These are phyloP conservation scores for Spizellomyces sp. DNA, from an alignment of 192 early-diverging fungal species.

Conservation along the genomic window DNA sequence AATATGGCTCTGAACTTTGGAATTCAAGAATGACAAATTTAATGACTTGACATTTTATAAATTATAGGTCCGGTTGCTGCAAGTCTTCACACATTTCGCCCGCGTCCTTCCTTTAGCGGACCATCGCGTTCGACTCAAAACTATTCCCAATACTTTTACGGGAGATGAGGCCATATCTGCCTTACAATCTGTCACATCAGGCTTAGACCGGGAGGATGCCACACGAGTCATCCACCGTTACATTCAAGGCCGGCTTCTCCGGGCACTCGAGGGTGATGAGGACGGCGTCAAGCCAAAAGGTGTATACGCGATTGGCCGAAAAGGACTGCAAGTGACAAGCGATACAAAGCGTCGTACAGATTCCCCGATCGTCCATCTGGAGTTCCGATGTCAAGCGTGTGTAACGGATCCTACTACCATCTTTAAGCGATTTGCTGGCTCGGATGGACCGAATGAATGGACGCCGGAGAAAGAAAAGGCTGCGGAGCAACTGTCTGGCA, in stretches of 20 bases:
- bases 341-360: neutral
- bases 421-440: conserved; percentile 13
- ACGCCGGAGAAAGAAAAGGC: conserved; percentile 9
- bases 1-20: too few species aligned
- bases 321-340: neutral
- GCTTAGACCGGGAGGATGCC: neutral
- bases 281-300: neutral
- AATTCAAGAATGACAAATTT: too few species aligned
- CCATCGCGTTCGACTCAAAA: neutral
- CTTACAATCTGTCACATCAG: neutral
- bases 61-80: too few species aligned
- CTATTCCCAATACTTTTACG: neutral
- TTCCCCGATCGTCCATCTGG: neutral
- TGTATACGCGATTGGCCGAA: neutral
- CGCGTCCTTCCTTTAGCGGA: neutral
- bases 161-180: neutral
- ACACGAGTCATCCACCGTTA: neutral
- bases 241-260: neutral
- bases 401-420: neutral
- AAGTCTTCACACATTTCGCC: neutral
- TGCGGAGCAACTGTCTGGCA: neutral
- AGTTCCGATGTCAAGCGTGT: neutral
- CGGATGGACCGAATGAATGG: conserved; percentile 8
- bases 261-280: neutral
- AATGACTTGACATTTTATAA: too few species aligned